Conservation (phyloP, 441 rosid genomes). For the Raphanus hybrid region DNA sequence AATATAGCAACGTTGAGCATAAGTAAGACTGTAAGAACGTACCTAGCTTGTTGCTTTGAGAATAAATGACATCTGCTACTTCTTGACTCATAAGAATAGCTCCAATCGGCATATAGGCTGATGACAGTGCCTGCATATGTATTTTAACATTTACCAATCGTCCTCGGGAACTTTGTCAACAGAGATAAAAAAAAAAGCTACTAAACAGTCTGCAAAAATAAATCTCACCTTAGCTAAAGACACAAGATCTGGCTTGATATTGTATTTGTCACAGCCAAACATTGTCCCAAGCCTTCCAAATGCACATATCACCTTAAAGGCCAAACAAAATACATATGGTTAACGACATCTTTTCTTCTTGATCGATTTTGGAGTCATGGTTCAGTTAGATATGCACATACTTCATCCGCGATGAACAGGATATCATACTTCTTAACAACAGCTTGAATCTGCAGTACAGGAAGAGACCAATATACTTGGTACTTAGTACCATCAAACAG, state of each 20-base stretch:
- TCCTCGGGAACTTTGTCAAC: not conserved
- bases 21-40: slow-evolving; percentile 41
- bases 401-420: slow-evolving; percentile 95
- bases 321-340: slow-evolving; percentile 13
- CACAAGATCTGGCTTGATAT: slow-evolving; percentile 71
- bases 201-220: too few relatives aligned
- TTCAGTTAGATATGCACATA: slow-evolving; percentile 36
- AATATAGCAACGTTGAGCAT: not conserved
- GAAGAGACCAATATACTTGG: not conserved
- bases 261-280: slow-evolving; percentile 93
- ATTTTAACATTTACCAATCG: slow-evolving; percentile 10
- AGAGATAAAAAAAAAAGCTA: slow-evolving; percentile 12
- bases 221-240: slow-evolving; percentile 90
- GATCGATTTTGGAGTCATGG: not conserved
- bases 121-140: slow-evolving; percentile 77
- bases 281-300: slow-evolving; percentile 98
- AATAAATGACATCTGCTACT: slow-evolving; percentile 82
- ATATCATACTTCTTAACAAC: slow-evolving; percentile 88
- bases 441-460: slow-evolving; percentile 73
- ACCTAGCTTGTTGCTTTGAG: slow-evolving; percentile 95
- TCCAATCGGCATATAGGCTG: slow-evolving; percentile 93
- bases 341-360: not conserved
- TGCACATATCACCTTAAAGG: slow-evolving; percentile 84
- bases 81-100: slow-evolving; percentile 84
- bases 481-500: not conserved